Conservation (phyloP, 2,329 filamentous ascomycete species). For the Corniculantispora saksenae region DNA sequence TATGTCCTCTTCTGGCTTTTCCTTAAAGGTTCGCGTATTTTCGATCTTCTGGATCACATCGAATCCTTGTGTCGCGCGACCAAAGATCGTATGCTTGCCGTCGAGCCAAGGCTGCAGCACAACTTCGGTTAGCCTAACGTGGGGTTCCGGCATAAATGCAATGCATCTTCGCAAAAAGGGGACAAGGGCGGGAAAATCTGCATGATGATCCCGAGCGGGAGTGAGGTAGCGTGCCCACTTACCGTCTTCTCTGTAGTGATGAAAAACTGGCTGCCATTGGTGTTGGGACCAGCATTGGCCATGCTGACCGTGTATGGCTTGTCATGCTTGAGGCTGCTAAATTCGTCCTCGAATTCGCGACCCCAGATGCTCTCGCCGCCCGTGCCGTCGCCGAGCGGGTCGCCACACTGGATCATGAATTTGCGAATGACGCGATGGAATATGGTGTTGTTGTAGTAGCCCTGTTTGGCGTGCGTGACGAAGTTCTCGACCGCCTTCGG, state of each 20-base stretch:
- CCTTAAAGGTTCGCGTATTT: conserved; percentile 80
- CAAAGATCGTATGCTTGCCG: conserved; percentile 95
- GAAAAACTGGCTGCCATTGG: conserved; percentile 96
- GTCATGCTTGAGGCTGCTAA: conserved; percentile 87
- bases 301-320: conserved; percentile 96
- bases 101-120: conserved; percentile 77
- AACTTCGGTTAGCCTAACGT: conserved; percentile 26
- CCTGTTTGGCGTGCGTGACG: conserved; percentile 82
- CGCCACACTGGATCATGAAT: conserved; percentile 99
- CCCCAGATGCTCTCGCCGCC: conserved; percentile 90
- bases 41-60: conserved; percentile 97
- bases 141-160: conserved; percentile 15
- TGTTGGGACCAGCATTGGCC: conserved; percentile 95
- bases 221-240: conserved; percentile 38
- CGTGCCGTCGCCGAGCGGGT: conserved; percentile 87
- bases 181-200: conserved; percentile 12
- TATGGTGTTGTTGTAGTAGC: conserved; percentile 96
- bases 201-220: conserved; percentile 8
- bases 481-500: conserved; percentile 98
- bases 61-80: conserved; percentile 82
- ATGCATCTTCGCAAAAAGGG: neutral
- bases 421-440: conserved; percentile 97
- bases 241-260: conserved; percentile 96
- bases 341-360: conserved; percentile 94
- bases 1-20: conserved; percentile 95